These are phyloP conservation scores for Melaleuca quinquenervia DNA, from an alignment of 345 rosid genomes.

Conservation along the genomic window DNA sequence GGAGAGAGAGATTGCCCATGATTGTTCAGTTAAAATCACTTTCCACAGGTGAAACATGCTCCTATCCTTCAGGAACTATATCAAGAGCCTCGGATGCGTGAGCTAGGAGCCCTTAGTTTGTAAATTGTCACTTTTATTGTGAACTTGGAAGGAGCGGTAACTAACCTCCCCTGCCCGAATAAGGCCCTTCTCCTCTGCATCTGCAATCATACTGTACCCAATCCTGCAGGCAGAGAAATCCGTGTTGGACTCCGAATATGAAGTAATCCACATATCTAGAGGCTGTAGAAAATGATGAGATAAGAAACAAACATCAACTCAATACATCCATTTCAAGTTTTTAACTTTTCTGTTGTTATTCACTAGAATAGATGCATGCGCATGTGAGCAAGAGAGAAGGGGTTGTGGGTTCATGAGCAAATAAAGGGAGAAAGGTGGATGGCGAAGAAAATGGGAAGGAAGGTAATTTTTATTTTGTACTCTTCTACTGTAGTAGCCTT, in stretches of 20 bases:
- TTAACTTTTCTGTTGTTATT: not conserved
- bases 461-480: not conserved
- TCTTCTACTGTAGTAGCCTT: not conserved
- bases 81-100: not conserved
- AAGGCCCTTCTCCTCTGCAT: slow-evolving; percentile 71
- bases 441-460: not conserved
- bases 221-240: slow-evolving; percentile 22
- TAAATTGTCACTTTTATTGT: not conserved
- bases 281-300: not conserved
- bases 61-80: not conserved
- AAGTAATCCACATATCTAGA: not conserved
- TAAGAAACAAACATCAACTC: not conserved
- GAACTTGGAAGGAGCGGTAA: not conserved
- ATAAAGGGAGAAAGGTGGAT: not conserved
- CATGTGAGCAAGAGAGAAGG: not conserved
- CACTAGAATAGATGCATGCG: not conserved
- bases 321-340: not conserved
- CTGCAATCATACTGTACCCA: slow-evolving; percentile 67
- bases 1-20: not conserved
- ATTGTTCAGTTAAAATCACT: not conserved
- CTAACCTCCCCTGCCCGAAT: slow-evolving; percentile 59
- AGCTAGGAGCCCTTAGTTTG: not conserved
- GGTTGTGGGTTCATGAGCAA: not conserved
- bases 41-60: not conserved
- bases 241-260: not conserved